A percentile compares a stretch with the other conserved stretches of the same genome.
Conservation (phyloP, 2,329 filamentous ascomycete species). For the Decorospora gaudefroyi region DNA sequence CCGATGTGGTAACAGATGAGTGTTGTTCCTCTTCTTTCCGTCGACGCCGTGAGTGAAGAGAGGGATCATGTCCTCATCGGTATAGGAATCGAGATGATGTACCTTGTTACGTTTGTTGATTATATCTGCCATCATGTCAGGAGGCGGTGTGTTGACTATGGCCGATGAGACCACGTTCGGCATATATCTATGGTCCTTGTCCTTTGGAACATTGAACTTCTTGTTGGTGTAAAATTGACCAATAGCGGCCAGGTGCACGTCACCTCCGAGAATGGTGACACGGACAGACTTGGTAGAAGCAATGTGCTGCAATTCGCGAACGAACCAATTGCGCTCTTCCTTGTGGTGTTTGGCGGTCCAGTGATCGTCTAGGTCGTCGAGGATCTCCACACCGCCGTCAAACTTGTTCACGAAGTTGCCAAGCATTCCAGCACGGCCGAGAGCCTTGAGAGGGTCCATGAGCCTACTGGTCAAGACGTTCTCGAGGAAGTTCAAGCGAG, state of each 20-base stretch:
- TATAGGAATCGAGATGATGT: constrained; percentile 68
- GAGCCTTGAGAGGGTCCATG: constrained; percentile 86
- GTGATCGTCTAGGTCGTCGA: constrained; percentile 92
- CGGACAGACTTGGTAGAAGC: constrained; percentile 91
- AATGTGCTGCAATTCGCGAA: constrained; percentile 90
- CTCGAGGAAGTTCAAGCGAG: constrained; percentile 61
- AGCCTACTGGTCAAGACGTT: constrained; percentile 77
- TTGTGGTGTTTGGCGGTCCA: constrained; percentile 98
- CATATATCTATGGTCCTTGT: constrained; percentile 95
- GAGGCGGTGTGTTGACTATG: constrained; percentile 89
- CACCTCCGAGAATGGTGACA: constrained; percentile 88
- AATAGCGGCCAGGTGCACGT: constrained; percentile 89
- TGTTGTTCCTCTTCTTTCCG: constrained; percentile 88
- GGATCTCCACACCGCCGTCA: constrained; percentile 86
- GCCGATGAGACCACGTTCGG: constrained; percentile 92
- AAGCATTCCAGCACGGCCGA: constrained; percentile 80
- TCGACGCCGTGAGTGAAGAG: constrained; percentile 90
- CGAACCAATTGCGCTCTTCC: constrained; percentile 79
- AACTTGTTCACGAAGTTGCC: constrained; percentile 83
- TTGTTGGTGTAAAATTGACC: constrained; percentile 95
- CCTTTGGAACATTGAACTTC: constrained; percentile 72
- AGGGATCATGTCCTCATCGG: constrained; percentile 94
- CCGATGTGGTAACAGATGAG: constrained; percentile 79
- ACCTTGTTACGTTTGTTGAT: constrained; percentile 89
- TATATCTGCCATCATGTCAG: constrained; percentile 84